phyloP scores from a whole-genome alignment of 139 green algal genomes.

The Monoraphidium neglectum region DNA sequence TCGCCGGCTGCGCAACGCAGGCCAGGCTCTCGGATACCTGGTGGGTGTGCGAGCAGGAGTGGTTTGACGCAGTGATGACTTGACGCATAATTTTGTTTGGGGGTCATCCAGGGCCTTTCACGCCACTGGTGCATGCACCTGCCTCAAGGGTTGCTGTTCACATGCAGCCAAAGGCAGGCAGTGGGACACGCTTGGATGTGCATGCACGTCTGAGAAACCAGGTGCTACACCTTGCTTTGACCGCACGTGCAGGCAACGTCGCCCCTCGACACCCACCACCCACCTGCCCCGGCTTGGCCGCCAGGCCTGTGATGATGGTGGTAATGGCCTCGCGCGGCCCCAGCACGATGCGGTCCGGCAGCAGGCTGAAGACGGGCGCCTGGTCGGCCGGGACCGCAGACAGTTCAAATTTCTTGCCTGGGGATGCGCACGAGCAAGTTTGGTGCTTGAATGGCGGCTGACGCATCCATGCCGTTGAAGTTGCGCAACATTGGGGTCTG shows the following conservation, averaged over 20 bases:
- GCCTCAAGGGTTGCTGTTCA: too few species aligned
- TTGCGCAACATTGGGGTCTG: too few species aligned
- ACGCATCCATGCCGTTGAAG: too few species aligned
- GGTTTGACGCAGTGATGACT: too few species aligned
- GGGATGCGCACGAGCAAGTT: background rate
- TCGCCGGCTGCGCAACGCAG: background rate
- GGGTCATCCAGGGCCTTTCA: too few species aligned
- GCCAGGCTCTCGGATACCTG: background rate
- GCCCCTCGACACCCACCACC: background rate
- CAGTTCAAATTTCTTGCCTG: slow-evolving; percentile 52
- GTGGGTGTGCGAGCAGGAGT: background rate
- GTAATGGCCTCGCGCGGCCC: slow-evolving; percentile 45
- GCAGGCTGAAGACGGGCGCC: slow-evolving; percentile 62
- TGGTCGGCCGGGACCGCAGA: slow-evolving; percentile 37
- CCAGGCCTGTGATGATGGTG: slow-evolving; percentile 59
- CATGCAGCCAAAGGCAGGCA: too few species aligned
- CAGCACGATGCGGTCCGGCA: slow-evolving; percentile 50
- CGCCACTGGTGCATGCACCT: too few species aligned
- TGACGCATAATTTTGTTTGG: background rate
- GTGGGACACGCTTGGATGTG: too few species aligned
- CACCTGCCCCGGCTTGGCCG: slow-evolving; percentile 17
- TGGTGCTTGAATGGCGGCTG: too few species aligned
- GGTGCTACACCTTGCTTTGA: too few species aligned
- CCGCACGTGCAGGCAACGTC: background rate
- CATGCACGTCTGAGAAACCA: too few species aligned